phyloP scores from a whole-genome alignment of 768 basidiomycete species.

The Macrolepiota albuminosa region DNA sequence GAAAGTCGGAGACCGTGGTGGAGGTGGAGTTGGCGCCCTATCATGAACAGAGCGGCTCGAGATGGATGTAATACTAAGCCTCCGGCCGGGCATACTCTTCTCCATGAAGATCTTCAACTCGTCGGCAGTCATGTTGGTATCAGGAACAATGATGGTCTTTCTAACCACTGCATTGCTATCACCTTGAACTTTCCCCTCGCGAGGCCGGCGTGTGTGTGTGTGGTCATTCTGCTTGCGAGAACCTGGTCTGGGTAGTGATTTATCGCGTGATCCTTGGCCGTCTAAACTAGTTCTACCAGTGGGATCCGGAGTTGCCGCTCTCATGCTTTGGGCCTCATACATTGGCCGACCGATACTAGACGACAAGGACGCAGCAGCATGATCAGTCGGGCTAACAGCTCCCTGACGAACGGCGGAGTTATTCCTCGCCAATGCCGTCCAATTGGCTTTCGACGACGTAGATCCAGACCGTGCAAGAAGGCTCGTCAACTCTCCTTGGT shows the following conservation, averaged over 20 bases:
- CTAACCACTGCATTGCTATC: slow-evolving; percentile 54
- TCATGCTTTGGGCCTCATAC: slow-evolving; percentile 12
- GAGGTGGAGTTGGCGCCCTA: slow-evolving; percentile 82
- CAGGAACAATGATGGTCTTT: slow-evolving; percentile 76
- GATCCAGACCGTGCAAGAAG: slow-evolving; percentile 70
- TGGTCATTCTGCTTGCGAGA: slow-evolving; percentile 32
- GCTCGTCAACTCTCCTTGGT: slow-evolving; percentile 66
- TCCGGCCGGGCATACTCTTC: slow-evolving; percentile 55
- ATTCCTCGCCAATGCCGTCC: slow-evolving; percentile 38
- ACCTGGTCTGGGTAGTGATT: slow-evolving; percentile 29
- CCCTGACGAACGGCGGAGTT: slow-evolving; percentile 32
- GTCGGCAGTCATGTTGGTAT: slow-evolving; percentile 49
- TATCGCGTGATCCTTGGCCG: slow-evolving; percentile 20
- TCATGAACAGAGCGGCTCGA: slow-evolving; percentile 77
- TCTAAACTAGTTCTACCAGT: slow-evolving; percentile 21
- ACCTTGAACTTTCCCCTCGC: slow-evolving; percentile 30
- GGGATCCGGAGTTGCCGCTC: slow-evolving; percentile 16
- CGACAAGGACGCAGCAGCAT: background rate
- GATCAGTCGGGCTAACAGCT: slow-evolving; percentile 25
- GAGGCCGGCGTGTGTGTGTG: slow-evolving; percentile 35
- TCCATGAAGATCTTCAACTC: slow-evolving; percentile 52
- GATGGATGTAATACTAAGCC: slow-evolving; percentile 52
- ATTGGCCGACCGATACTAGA: slow-evolving; percentile 11
- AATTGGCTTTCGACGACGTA: slow-evolving; percentile 50
- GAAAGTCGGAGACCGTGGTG: slow-evolving; percentile 48